Base-by-base conservation (phyloP, 2,329 filamentous ascomycete species). In the Ophidiomyces ophidiicola region DNA sequence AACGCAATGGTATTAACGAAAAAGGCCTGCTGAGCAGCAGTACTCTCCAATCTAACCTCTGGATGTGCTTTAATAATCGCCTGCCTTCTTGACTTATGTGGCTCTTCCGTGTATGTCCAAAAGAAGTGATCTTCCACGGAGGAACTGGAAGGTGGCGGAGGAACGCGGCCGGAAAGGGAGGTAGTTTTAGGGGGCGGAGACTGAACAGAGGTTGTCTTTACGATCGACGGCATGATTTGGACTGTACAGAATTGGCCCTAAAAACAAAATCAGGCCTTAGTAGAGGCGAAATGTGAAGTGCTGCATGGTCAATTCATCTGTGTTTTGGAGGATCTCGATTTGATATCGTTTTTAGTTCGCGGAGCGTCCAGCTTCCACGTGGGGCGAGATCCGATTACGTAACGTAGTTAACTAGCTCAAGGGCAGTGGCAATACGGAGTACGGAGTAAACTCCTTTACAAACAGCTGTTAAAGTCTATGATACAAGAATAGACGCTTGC, bases 71-170 rank as follows among this genome's bases (percentile, higher is more conserved):
- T 96, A 64, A 98, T 96, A 53, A 98, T 98, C 46, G 86, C 85
- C 52, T 88, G 76, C 42, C 90, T 76, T 51, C 90, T 72, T 21
- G 88, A 90, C 50, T 86, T 77, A 63, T 98, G 90, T 46, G 90
- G 90, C 64, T 98, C 90, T 61, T 98, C 90, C 6, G 90, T 94
- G 59, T 98, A 96, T 28, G 90, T 94, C 90, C 92, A 96, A 67
- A 93, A 94, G 71, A 96, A 96, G 59, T 78, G 72, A 46, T 78
- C 64, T 11, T 64, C 63, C 5, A 58, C 54, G 3, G 54, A 48
- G 25, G 56, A 55, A 21, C 47, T 39, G 31, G 55, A 50, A 23
- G 58, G 55, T 36, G 58, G 55, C 32, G 54, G 42, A 14, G 31
- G 39, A 32, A 34, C 32, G 12, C 32, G 32, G 15, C 33, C 34